These are phyloP conservation scores for Chrysoporthe cubensis DNA, from an alignment of 2,329 filamentous ascomycete genomes.

Conservation along the genomic window DNA sequence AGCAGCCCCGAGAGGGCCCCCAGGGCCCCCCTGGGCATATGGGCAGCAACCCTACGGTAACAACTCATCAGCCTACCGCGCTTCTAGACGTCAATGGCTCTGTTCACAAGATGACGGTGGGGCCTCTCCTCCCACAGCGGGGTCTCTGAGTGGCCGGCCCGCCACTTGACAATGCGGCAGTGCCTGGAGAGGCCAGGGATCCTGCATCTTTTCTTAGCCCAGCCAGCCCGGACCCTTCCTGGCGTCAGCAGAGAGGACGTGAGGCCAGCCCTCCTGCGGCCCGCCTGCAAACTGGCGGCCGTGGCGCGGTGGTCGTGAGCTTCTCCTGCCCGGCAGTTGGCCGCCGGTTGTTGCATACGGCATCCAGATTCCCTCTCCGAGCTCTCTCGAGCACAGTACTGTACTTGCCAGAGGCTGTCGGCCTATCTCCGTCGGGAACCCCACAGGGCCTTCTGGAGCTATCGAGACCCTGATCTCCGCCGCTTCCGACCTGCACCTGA, in stretches of 20 bases:
- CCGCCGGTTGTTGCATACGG: neutral
- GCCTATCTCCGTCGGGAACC: neutral
- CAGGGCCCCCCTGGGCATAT: neutral
- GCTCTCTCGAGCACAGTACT: neutral
- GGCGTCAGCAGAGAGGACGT: slow-evolving; percentile 1
- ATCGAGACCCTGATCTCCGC: slow-evolving; percentile 5
- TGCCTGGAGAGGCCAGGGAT: slow-evolving; percentile 6
- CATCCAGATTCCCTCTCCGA: too few species aligned
- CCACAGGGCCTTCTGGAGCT: neutral
- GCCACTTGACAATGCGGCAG: neutral
- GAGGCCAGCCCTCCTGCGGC: neutral
- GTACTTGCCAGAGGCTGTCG: neutral
- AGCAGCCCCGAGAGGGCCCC: neutral
- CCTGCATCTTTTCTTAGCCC: slow-evolving; percentile 10
- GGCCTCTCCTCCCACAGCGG: neutral
- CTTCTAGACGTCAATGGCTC: slow-evolving; percentile 6
- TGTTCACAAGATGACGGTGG: slow-evolving; percentile 4
- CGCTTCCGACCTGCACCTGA: neutral
- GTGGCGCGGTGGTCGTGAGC: neutral
- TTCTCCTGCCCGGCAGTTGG: neutral
- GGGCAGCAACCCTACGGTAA: neutral
- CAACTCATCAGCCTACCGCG: neutral
- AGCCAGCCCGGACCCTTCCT: neutral
- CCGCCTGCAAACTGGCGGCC: neutral
- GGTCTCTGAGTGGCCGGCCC: neutral